phyloP scores from a whole-genome alignment of 1,139 yeast species.

The Candida glucosophila region DNA sequence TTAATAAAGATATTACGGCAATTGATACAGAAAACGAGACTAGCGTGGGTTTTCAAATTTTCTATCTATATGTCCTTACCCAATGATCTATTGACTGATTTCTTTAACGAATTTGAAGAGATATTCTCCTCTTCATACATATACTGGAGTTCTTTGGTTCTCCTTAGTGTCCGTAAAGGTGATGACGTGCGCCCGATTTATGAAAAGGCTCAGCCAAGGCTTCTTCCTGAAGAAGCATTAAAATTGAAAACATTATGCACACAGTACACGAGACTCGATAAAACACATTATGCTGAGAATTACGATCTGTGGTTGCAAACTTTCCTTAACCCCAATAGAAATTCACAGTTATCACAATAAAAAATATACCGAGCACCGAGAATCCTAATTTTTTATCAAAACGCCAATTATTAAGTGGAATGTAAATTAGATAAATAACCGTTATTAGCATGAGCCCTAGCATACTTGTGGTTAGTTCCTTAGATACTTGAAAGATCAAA shows the following conservation, averaged over 20 bases:
- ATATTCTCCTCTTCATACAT: constrained; percentile 1
- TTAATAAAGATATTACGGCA: constrained; percentile 17
- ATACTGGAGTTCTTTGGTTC: constrained; percentile 3
- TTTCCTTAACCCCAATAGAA: constrained; percentile 5
- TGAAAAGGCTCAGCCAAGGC: constrained; percentile 1
- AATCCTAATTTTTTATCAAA: constrained; percentile 24
- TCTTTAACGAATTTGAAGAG: constrained; percentile 6
- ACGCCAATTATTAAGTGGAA: constrained; percentile 28
- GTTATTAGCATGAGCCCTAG: constrained; percentile 18
- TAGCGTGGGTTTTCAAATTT: constrained; percentile 16
- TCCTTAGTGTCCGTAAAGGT: constrained; percentile 1
- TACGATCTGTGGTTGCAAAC: background rate
- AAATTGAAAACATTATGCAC: constrained; percentile 1
- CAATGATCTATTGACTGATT: constrained; percentile 5
- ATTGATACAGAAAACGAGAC: constrained; percentile 15
- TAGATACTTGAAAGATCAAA: constrained; percentile 16
- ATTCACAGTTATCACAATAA: constrained; percentile 12
- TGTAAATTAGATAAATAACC: constrained; percentile 16
- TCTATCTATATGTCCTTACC: constrained; percentile 10
- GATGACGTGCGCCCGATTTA: background rate
- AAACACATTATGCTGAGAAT: no score
- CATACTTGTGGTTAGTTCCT: constrained; percentile 18
- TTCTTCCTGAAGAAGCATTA: constrained; percentile 1
- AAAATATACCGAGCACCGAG: constrained; percentile 18
- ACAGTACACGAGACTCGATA: no score